Conservation (phyloP, 306 rosid genomes). For the Cajanus cajan region DNA sequence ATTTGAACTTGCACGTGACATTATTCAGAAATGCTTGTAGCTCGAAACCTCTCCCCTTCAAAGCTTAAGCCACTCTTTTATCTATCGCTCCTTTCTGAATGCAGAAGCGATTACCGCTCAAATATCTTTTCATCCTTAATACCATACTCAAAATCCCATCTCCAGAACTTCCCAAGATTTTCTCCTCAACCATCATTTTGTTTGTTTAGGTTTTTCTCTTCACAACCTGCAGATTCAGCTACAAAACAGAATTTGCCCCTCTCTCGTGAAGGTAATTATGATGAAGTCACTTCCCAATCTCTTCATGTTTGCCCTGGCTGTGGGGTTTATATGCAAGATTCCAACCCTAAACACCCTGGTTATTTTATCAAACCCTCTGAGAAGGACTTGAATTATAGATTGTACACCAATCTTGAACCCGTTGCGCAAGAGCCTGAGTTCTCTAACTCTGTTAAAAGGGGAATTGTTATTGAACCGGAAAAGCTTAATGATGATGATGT, state of each 20-base stretch:
- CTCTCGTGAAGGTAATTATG: conserved; percentile 82
- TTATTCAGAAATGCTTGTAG: conserved; percentile 37
- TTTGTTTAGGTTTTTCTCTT: conserved; percentile 35
- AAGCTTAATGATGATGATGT: conserved; percentile 13
- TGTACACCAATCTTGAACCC: conserved; percentile 53
- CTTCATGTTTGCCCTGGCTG: conserved; percentile 77
- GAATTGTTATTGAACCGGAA: conserved; percentile 56
- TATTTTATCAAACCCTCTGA: conserved; percentile 74
- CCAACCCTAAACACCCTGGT: conserved; percentile 73
- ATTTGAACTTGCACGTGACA: neutral
- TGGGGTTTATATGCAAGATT: conserved; percentile 83
- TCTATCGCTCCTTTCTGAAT: conserved; percentile 26
- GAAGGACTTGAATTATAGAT: conserved; percentile 55
- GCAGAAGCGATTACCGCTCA: neutral
- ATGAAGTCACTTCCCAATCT: conserved; percentile 47
- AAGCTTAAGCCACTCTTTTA: conserved; percentile 36
- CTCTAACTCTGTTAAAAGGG: conserved; percentile 67
- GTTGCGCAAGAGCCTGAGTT: conserved; percentile 64
- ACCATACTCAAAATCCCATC: conserved; percentile 21
- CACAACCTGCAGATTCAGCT: conserved; percentile 29
- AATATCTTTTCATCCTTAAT: neutral
- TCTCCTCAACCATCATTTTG: conserved; percentile 5
- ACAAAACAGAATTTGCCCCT: conserved; percentile 37
- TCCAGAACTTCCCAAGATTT: neutral
- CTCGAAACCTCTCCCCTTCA: conserved; percentile 39